Percentiles rank a stretch among this genome's conserved stretches.
phyloP scores from a whole-genome alignment of 2,329 filamentous ascomycete genomes.

The Fusarium fracticaudum region DNA sequence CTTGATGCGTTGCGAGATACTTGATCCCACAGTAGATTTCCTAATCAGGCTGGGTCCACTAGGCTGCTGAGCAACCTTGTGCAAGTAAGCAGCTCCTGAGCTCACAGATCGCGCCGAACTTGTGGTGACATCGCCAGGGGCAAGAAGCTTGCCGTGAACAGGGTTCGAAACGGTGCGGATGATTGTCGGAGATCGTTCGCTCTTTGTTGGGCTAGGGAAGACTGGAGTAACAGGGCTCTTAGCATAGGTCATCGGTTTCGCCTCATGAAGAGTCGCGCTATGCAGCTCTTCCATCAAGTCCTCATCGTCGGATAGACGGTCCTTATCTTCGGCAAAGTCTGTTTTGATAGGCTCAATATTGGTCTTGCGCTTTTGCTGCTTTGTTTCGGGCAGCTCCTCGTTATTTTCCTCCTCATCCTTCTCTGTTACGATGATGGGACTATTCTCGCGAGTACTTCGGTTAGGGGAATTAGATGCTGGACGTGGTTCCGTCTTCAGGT shows the following conservation, averaged over 20 bases:
- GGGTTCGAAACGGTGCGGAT: slow-evolving; percentile 60
- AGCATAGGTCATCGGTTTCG: slow-evolving; percentile 80
- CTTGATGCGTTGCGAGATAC: slow-evolving; percentile 94
- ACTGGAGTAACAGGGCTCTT: slow-evolving; percentile 83
- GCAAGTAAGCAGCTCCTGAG: slow-evolving; percentile 64
- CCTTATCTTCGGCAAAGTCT: slow-evolving; percentile 47
- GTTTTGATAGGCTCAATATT: slow-evolving; percentile 66
- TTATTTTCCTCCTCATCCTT: slow-evolving; percentile 2
- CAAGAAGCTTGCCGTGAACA: slow-evolving; percentile 55
- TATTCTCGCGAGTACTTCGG: slow-evolving; percentile 4
- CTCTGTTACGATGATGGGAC: slow-evolving; percentile 19
- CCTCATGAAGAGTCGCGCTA: slow-evolving; percentile 82
- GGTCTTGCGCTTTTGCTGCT: slow-evolving; percentile 45
- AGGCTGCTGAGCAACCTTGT: slow-evolving; percentile 63
- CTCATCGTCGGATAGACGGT: slow-evolving; percentile 75
- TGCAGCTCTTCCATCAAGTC: slow-evolving; percentile 86
- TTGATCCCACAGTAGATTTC: slow-evolving; percentile 85
- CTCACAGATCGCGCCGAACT: slow-evolving; percentile 64
- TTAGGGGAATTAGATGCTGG: slow-evolving; percentile 14
- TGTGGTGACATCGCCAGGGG: slow-evolving; percentile 58
- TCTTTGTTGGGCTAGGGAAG: slow-evolving; percentile 53
- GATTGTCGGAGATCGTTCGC: slow-evolving; percentile 40
- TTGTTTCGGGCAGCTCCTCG: slow-evolving; percentile 24
- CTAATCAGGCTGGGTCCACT: slow-evolving; percentile 59
- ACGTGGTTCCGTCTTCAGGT: slow-evolving; percentile 30